These are phyloP conservation scores for Acarospora socialis DNA, from an alignment of 2,329 filamentous ascomycete genomes.

Conservation along the genomic window DNA sequence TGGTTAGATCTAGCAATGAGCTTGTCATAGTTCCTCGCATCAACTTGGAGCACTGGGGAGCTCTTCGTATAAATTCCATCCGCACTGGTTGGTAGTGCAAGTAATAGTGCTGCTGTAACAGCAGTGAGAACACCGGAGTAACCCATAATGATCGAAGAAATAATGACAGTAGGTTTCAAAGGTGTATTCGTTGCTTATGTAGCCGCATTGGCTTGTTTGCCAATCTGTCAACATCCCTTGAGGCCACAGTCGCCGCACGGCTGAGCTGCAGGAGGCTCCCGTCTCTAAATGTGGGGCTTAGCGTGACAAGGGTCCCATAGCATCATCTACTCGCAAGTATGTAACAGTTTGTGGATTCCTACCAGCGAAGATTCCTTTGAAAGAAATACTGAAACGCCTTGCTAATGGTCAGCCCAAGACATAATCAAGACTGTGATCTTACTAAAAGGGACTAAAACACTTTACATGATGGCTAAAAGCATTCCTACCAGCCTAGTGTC, in stretches of 20 bases:
- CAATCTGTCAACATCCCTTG: background rate
- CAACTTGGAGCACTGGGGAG: conserved; percentile 75
- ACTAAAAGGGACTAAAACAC: background rate
- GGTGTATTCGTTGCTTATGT: conserved; percentile 8
- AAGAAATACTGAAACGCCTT: too few relatives aligned
- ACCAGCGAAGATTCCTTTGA: too few relatives aligned
- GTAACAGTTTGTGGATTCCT: too few relatives aligned
- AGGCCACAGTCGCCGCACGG: too few relatives aligned
- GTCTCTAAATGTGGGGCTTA: conserved; percentile 8
- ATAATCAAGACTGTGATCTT: background rate
- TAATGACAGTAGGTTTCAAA: conserved; percentile 3
- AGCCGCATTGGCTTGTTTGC: conserved; percentile 4
- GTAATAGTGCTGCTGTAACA: conserved; percentile 47
- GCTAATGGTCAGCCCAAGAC: too few relatives aligned
- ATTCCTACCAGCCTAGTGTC: conserved; percentile 61
- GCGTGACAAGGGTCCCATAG: background rate
- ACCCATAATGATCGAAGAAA: conserved; percentile 7
- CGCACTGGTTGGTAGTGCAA: conserved; percentile 49
- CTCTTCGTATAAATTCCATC: conserved; percentile 71
- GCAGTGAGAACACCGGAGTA: conserved; percentile 24
- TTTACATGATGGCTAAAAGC: conserved; percentile 49
- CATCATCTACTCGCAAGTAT: too few relatives aligned
- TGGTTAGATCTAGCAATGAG: conserved; percentile 82
- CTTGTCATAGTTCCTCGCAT: conserved; percentile 62
- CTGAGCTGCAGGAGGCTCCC: background rate